These are phyloP conservation scores for Globisporangium heterothallicum DNA, from an alignment of 352 stramenopile genomes.

Conservation along the genomic window DNA sequence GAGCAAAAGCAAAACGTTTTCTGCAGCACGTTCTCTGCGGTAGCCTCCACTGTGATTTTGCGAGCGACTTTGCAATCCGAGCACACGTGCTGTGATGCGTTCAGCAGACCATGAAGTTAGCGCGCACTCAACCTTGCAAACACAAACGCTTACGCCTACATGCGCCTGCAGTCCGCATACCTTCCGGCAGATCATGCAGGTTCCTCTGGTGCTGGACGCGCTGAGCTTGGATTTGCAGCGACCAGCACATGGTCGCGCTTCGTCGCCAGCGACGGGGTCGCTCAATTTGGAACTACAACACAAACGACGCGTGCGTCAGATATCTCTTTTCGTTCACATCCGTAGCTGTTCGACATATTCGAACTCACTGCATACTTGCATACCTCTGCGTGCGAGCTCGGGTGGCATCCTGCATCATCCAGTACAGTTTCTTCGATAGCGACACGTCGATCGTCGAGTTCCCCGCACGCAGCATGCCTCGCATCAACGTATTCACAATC, in stretches of 20 bases:
- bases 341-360: not conserved
- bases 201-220: constrained; percentile 16
- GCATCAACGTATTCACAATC: constrained; percentile 10
- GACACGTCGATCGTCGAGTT: constrained; percentile 29
- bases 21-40: constrained; percentile 18
- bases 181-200: constrained; percentile 34
- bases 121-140: not conserved
- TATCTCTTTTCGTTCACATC: not conserved
- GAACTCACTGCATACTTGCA: not conserved
- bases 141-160: too few relatives aligned
- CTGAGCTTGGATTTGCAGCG: constrained; percentile 28
- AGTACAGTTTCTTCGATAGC: constrained; percentile 39
- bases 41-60: constrained; percentile 31
- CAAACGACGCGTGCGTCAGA: not conserved
- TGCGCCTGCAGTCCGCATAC: constrained; percentile 16
- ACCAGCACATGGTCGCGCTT: constrained; percentile 27
- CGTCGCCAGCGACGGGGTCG: not conserved
- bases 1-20: constrained; percentile 30
- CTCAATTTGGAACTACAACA: not conserved
- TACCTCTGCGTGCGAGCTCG: constrained; percentile 17
- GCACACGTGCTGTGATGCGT: constrained; percentile 24
- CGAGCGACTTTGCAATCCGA: constrained; percentile 28
- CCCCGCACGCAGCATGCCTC: constrained; percentile 18
- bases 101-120: constrained; percentile 3
- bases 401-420: constrained; percentile 38